Percentiles rank a stretch among this genome's conserved stretches.
Conservation (phyloP, 768 basidiomycete species). For the Boletus reticulatus region DNA sequence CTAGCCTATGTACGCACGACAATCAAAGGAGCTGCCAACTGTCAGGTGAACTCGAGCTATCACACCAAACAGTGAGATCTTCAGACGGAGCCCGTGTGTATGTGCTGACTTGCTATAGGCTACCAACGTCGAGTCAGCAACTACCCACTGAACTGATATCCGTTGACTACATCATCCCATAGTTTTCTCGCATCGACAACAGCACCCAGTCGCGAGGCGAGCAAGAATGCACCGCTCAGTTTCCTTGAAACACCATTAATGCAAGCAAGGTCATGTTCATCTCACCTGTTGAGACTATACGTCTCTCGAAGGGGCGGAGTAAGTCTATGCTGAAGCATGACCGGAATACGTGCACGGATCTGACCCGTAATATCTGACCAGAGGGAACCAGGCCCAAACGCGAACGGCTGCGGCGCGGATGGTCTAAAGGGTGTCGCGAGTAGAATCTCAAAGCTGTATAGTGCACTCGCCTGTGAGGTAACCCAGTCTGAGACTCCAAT, state of each 20-base stretch:
- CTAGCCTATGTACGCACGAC: too few relatives aligned
- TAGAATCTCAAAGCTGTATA: slow-evolving; percentile 40
- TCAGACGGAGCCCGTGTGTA: too few relatives aligned
- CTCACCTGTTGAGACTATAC: slow-evolving; percentile 87
- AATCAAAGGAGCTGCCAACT: too few relatives aligned
- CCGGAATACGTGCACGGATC: slow-evolving; percentile 80
- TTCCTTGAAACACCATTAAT: slow-evolving; percentile 42
- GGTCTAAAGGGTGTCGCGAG: slow-evolving; percentile 83
- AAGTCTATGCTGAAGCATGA: slow-evolving; percentile 85
- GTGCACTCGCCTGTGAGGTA: slow-evolving; percentile 78
- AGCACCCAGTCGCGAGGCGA: slow-evolving; percentile 74
- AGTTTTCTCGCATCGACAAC: slow-evolving; percentile 68
- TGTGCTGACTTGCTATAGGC: background rate
- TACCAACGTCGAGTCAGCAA: background rate
- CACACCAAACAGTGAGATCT: too few relatives aligned
- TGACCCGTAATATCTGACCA: slow-evolving; percentile 74
- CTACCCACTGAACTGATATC: slow-evolving; percentile 17
- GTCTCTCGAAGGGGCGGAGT: slow-evolving; percentile 95
- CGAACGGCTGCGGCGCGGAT: slow-evolving; percentile 65
- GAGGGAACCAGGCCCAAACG: slow-evolving; percentile 64
- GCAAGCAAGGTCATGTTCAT: slow-evolving; percentile 9
- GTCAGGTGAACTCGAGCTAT: too few relatives aligned
- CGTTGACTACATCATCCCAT: slow-evolving; percentile 67
- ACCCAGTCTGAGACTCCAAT: slow-evolving; percentile 77
- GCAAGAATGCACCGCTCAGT: slow-evolving; percentile 77